Base-by-base conservation (phyloP, 495 filamentous ascomycete genomes). In the Penicillium lagena region DNA sequence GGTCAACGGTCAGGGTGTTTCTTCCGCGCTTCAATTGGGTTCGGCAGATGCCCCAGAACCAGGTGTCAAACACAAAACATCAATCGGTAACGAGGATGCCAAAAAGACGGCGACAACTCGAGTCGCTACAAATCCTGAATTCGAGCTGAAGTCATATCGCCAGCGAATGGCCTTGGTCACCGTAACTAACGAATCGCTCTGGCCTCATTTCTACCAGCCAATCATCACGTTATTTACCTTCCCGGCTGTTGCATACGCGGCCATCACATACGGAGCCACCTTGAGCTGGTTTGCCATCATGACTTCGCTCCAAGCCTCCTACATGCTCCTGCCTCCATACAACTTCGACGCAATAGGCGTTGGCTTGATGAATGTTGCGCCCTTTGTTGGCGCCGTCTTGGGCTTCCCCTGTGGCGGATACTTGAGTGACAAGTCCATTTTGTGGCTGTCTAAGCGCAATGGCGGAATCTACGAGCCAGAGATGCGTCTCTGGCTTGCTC, bases 381-480 rank as follows among this genome's bases (percentile, higher is more conserved):
- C 58, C 0, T 66, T 70, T 45, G 52, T 71, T 4, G 70, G 68
- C 7, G 58, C 55, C 7, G 32, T 66, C 12, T 39, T 72, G 12
- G 67, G 62, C 7, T 56, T 60, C 39, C 39, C 63, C 11, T 55
- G 50, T 27, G 56, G 62, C 36, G 68, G 68, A 8, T 49, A 48
- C 9, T 28, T 72, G 28, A 64, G 54, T 35, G 70, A 72, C 38
- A 63, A 58, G 52, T 58, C 45, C 11, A 60, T 66, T 29, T 37
- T 71, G 9, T 55, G 49, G 43, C 40, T 55, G 6, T 59, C 71
- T 2, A 64, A 64, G 40, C 58, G 54, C 17, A 70, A 71, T 36
- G 54, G 55, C 9, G 70, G 67, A 38, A 58, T 73, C 29, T 62
- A 63, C 30, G 70, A 75, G 47, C 56, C 67, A 0, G 70, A 73